Evolutionary conservation across 2,329 filamentous ascomycete species (phyloP).

Genomic region (Intubia oerlemansii): DNA sequence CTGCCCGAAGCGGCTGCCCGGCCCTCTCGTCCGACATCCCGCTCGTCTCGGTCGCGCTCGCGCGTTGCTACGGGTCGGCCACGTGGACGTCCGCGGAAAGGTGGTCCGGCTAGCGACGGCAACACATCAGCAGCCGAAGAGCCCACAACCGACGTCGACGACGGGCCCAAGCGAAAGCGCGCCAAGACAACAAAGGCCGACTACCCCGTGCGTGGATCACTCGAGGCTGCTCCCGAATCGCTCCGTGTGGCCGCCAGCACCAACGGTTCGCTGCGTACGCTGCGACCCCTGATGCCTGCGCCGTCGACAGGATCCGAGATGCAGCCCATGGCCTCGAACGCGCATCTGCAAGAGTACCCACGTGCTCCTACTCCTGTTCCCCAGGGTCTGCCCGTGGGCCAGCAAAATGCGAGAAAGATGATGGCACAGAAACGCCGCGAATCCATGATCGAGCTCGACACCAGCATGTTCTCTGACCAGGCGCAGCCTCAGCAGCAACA

Average conservation of each 20-base stretch:
- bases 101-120: conserved; percentile 28
- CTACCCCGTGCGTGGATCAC: conserved; percentile 30
- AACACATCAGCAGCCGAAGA: conserved; percentile 59
- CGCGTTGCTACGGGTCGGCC: conserved; percentile 30
- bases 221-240: conserved; percentile 57
- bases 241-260: conserved; percentile 81
- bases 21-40: conserved; percentile 19
- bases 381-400: conserved; percentile 14
- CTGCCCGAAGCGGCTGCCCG: conserved; percentile 14
- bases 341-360: conserved; percentile 48
- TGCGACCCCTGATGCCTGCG: conserved; percentile 47
- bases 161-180: conserved; percentile 45
- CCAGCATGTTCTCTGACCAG: conserved; percentile 10
- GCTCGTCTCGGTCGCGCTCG: no score
- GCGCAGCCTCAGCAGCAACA: no score
- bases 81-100: conserved; percentile 33
- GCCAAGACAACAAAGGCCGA: conserved; percentile 60
- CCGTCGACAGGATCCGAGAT: no score
- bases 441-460: conserved; percentile 22
- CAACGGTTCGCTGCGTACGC: conserved; percentile 65
- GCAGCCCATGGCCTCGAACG: no score
- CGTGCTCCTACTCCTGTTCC: conserved; percentile 62
- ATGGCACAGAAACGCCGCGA: conserved; percentile 32
- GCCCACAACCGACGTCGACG: conserved; percentile 24
- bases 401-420: conserved; percentile 13